Percentiles rank a stretch among this genome's conserved stretches.
These are phyloP conservation scores for Dendrocalamus latiflorus DNA, from an alignment of 202 grass and related monocot genomes.

Conservation along the genomic window DNA sequence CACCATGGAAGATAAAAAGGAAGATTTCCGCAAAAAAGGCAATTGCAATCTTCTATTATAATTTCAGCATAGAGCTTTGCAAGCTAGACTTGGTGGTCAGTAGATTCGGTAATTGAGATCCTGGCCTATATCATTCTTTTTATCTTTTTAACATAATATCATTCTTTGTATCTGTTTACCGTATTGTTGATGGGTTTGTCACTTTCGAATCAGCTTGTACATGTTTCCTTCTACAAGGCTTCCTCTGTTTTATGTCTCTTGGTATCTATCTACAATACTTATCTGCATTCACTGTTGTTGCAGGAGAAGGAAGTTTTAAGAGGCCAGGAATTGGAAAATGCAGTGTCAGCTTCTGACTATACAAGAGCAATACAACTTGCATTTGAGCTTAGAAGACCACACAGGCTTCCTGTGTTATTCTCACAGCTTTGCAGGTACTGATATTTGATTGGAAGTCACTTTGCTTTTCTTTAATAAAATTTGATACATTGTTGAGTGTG, in stretches of 20 bases:
- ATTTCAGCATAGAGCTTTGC: neutral
- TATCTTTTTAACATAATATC: neutral
- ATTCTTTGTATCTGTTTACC: neutral
- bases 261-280: neutral
- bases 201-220: neutral
- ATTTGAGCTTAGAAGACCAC: constrained; percentile 89
- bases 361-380: constrained; percentile 82
- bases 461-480: too few relatives aligned
- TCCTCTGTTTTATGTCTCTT: neutral
- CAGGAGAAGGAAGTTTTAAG: constrained; percentile 80
- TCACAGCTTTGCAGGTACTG: constrained; percentile 61
- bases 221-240: neutral
- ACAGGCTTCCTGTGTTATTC: constrained; percentile 82
- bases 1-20: constrained; percentile 79
- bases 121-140: neutral
- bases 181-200: neutral
- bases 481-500: too few relatives aligned
- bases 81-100: neutral
- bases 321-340: constrained; percentile 94
- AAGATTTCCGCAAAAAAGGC: constrained; percentile 77
- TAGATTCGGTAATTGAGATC: neutral
- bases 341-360: constrained; percentile 85
- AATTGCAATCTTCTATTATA: constrained; percentile 23
- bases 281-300: constrained; percentile 10
- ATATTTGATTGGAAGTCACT: too few relatives aligned